Percentiles rank a stretch among this genome's conserved stretches.
phyloP scores from a whole-genome alignment of 129 eudicot genomes.

The Chrysanthemum seticuspe region DNA sequence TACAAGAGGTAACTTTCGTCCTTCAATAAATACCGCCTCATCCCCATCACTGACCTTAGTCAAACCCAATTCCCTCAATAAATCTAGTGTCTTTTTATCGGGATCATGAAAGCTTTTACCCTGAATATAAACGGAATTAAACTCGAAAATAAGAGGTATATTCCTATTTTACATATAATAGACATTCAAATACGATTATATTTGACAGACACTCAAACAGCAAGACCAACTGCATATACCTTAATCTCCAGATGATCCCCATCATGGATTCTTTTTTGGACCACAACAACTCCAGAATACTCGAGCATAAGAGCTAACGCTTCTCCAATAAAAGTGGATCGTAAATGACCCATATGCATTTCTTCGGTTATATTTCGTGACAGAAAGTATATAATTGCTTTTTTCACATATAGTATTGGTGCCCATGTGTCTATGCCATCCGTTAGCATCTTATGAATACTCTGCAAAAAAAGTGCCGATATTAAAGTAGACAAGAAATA shows the following conservation, averaged over 20 bases:
- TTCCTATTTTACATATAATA: background rate
- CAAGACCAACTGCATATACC: too few relatives aligned
- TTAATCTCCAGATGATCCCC: too few relatives aligned
- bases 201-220: too few relatives aligned
- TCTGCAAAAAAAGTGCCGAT: background rate
- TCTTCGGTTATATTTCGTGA: background rate
- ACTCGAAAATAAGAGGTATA: background rate
- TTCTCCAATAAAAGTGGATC: background rate
- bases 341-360: background rate
- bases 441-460: background rate
- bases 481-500: background rate
- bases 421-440: background rate
- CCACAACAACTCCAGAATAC: slow-evolving; percentile 1
- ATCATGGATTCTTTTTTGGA: background rate
- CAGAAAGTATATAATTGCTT: background rate
- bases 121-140: background rate
- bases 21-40: background rate
- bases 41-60: background rate
- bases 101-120: background rate
- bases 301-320: background rate
- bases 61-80: background rate
- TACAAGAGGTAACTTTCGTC: background rate
- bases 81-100: background rate
- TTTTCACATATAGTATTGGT: background rate
- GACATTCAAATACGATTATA: too few relatives aligned